These are phyloP conservation scores for Apophysomyces variabilis DNA, from an alignment of 371 early-diverging fungal genomes.

Conservation along the genomic window DNA sequence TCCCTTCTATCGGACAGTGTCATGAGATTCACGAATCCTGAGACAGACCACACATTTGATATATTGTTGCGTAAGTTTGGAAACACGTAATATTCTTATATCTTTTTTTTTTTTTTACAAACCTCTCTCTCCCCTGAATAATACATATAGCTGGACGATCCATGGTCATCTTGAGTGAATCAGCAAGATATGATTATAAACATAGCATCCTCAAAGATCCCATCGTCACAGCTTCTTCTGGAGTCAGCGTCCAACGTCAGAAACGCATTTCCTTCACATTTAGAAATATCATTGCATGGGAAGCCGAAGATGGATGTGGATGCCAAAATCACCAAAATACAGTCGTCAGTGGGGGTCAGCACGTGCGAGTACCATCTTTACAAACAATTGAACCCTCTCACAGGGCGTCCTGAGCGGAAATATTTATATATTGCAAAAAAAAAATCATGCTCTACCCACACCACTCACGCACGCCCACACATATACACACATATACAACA, in stretches of 20 bases:
- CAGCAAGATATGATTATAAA: slow-evolving; percentile 65
- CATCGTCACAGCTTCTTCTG: slow-evolving; percentile 42
- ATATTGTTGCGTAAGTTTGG: slow-evolving; percentile 54
- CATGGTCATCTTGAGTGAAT: slow-evolving; percentile 65
- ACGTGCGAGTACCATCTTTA: slow-evolving; percentile 6
- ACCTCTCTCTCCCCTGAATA: background rate
- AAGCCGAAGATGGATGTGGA: slow-evolving; percentile 13
- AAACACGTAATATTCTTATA: background rate
- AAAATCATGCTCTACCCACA: slow-evolving; percentile 6
- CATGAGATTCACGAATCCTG: slow-evolving; percentile 64
- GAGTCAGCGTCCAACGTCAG: slow-evolving; percentile 35
- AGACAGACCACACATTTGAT: slow-evolving; percentile 31
- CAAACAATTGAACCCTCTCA: slow-evolving; percentile 9
- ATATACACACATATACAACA: slow-evolving; percentile 1
- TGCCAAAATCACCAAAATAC: slow-evolving; percentile 11
- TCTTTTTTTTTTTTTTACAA: too few relatives aligned
- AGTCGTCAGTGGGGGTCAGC: background rate
- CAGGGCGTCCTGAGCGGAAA: slow-evolving; percentile 8
- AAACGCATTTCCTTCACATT: slow-evolving; percentile 53
- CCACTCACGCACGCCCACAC: background rate
- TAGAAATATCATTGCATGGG: slow-evolving; percentile 34
- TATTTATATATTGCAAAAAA: background rate
- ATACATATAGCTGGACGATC: slow-evolving; percentile 56
- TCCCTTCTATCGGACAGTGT: slow-evolving; percentile 71
- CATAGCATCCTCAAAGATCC: slow-evolving; percentile 73